Evolutionary conservation across 2,329 filamentous ascomycete species (phyloP).

Genomic region (Aureobasidium sp.): DNA sequence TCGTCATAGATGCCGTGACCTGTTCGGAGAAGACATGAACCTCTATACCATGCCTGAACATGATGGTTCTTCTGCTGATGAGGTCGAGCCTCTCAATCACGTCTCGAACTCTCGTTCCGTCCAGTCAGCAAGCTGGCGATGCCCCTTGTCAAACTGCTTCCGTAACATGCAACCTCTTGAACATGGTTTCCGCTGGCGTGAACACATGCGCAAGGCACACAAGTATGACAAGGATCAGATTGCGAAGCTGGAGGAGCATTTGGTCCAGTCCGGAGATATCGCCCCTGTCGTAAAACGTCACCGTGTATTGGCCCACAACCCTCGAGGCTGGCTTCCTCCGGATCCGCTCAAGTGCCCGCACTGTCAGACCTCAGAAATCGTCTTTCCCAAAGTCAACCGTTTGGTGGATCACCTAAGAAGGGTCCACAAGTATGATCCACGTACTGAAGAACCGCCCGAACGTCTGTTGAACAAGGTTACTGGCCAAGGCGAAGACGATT

Average conservation of each 20-base stretch:
- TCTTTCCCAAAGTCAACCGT: conserved; percentile 25
- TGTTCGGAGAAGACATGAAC: conserved; percentile 66
- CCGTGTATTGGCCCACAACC: conserved; percentile 3
- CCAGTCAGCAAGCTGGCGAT: conserved; percentile 14
- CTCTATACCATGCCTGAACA: conserved; percentile 48
- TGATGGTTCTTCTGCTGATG: conserved; percentile 16
- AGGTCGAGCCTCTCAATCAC: background rate
- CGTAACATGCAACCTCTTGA: conserved; percentile 21
- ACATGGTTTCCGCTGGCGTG: conserved; percentile 23
- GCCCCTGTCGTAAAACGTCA: background rate
- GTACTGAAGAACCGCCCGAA: conserved; percentile 14
- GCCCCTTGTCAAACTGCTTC: conserved; percentile 21
- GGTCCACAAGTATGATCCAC: conserved; percentile 36
- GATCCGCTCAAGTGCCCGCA: conserved; percentile 28
- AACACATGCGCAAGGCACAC: conserved; percentile 26
- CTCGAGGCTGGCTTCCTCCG: conserved; percentile 14
- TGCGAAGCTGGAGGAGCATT: background rate
- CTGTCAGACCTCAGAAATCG: conserved; percentile 29
- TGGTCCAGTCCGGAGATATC: conserved; percentile 2
- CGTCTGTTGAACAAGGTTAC: background rate
- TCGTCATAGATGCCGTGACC: conserved; percentile 60
- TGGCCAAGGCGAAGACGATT: background rate
- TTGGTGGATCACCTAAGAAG: conserved; percentile 37
- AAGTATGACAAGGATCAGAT: conserved; percentile 17
- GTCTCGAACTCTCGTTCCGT: background rate